A percentile compares a stretch with the other conserved stretches of the same genome.
These are phyloP conservation scores for Malania oleifera DNA, from an alignment of 164 flowering plant genomes.

Conservation along the genomic window DNA sequence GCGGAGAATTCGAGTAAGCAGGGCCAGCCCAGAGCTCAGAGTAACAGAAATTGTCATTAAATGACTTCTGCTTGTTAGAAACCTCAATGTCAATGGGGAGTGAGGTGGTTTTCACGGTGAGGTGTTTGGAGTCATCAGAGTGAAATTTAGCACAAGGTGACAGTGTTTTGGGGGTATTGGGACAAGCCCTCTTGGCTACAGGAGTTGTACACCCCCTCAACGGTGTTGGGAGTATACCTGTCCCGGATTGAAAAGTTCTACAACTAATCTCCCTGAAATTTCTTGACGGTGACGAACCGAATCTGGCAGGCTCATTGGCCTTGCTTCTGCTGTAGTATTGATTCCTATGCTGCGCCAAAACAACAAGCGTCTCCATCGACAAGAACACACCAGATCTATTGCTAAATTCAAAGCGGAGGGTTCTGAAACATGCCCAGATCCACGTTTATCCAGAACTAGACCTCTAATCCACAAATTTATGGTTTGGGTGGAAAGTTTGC, in stretches of 20 bases:
- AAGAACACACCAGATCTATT: conserved; percentile 3
- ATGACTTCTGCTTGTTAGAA: conserved; percentile 14
- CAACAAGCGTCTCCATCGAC: conserved; percentile 69
- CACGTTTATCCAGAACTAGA: neutral
- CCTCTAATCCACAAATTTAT: conserved; percentile 8
- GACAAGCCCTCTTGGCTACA: conserved; percentile 14
- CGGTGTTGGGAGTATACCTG: conserved; percentile 64
- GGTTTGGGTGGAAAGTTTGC: neutral
- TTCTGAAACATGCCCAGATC: neutral
- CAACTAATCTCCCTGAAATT: conserved; percentile 52
- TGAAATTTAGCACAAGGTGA: conserved; percentile 9
- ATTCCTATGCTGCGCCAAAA: conserved; percentile 51
- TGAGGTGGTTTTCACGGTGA: conserved; percentile 26
- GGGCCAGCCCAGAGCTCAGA: conserved; percentile 78
- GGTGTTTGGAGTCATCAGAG: conserved; percentile 9
- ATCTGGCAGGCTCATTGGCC: conserved; percentile 20
- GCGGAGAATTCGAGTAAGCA: conserved; percentile 84
- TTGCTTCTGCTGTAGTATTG: conserved; percentile 39
- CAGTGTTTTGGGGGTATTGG: conserved; percentile 30
- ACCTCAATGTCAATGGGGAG: conserved; percentile 29
- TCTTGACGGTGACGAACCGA: conserved; percentile 31
- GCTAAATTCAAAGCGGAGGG: neutral
- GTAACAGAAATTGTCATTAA: conserved; percentile 24
- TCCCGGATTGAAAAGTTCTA: conserved; percentile 49
- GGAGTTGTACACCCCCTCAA: conserved; percentile 21